Evolutionary conservation across 192 early-diverging fungal species (phyloP).

Genomic region (Phycomyces nitens): DNA sequence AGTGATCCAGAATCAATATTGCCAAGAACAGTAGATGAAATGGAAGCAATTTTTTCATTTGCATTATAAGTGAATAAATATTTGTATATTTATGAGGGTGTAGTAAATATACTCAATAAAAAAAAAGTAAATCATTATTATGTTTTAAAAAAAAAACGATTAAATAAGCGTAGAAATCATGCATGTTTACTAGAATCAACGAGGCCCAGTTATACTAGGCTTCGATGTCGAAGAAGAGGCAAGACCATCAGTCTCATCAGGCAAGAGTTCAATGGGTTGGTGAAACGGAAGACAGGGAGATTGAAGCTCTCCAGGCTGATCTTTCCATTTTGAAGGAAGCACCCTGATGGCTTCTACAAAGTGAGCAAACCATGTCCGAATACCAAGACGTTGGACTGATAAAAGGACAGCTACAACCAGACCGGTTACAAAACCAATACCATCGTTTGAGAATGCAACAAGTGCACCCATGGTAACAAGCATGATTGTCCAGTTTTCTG

Average conservation of each 20-base stretch:
- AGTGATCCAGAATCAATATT: constrained; percentile 62
- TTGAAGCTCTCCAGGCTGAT: neutral
- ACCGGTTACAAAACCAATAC: constrained; percentile 75
- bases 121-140: too few relatives aligned
- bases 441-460: constrained; percentile 79
- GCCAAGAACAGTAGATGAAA: constrained; percentile 64
- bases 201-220: too few relatives aligned
- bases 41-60: constrained; percentile 61
- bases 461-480: constrained; percentile 65
- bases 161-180: too few relatives aligned
- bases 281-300: too few relatives aligned
- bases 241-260: too few relatives aligned
- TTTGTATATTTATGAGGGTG: neutral
- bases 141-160: too few relatives aligned
- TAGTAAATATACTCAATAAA: neutral
- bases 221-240: too few relatives aligned
- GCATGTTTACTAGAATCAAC: too few relatives aligned
- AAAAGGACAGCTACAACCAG: constrained; percentile 37
- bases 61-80: constrained; percentile 15
- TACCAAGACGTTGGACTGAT: constrained; percentile 25
- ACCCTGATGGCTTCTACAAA: neutral
- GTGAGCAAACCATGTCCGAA: constrained; percentile 10
- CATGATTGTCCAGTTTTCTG: constrained; percentile 66
- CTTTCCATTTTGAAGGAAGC: constrained; percentile 14
- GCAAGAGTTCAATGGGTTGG: too few relatives aligned